Conservation (phyloP, 2,329 filamentous ascomycete genomes). For the Orbilia quercus region DNA sequence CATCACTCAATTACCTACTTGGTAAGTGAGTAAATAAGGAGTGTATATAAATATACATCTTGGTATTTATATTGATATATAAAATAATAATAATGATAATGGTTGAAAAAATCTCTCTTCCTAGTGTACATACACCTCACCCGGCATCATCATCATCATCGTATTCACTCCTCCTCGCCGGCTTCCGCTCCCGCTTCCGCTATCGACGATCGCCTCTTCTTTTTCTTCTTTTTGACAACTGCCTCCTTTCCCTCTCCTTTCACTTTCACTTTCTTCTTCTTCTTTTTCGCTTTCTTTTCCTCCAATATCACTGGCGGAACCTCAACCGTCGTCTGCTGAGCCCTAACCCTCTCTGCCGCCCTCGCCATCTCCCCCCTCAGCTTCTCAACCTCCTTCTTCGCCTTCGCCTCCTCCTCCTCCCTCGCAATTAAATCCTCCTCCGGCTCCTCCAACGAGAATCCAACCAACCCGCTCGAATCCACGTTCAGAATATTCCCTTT, state of each 20-base stretch:
- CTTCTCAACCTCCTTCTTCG: conserved; percentile 87
- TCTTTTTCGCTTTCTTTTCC: conserved; percentile 66
- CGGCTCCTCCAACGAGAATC: conserved; percentile 75
- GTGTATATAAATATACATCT: too few species aligned
- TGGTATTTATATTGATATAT: too few species aligned
- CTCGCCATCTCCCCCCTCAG: conserved; percentile 89
- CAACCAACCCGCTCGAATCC: conserved; percentile 82
- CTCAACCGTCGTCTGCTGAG: conserved; percentile 68
- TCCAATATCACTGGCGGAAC: conserved; percentile 26
- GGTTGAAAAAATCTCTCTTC: background rate
- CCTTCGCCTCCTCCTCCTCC: conserved; percentile 87
- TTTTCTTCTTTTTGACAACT: conserved; percentile 68
- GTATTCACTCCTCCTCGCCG: too few species aligned
- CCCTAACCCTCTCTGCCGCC: conserved; percentile 74
- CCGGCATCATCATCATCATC: conserved; percentile 29
- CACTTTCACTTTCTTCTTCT: conserved; percentile 37
- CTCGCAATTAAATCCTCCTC: conserved; percentile 77
- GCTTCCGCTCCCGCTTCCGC: conserved; percentile 58
- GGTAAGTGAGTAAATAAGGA: too few species aligned
- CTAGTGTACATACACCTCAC: conserved; percentile 51
- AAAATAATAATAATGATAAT: conserved; percentile 26
- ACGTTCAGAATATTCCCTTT: conserved; percentile 75
- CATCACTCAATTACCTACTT: conserved; percentile 7
- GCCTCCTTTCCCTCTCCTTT: conserved; percentile 51
- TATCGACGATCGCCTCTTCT: conserved; percentile 62